phyloP scores from a whole-genome alignment of 2,329 filamentous ascomycete species.

The Penicillium paneum region DNA sequence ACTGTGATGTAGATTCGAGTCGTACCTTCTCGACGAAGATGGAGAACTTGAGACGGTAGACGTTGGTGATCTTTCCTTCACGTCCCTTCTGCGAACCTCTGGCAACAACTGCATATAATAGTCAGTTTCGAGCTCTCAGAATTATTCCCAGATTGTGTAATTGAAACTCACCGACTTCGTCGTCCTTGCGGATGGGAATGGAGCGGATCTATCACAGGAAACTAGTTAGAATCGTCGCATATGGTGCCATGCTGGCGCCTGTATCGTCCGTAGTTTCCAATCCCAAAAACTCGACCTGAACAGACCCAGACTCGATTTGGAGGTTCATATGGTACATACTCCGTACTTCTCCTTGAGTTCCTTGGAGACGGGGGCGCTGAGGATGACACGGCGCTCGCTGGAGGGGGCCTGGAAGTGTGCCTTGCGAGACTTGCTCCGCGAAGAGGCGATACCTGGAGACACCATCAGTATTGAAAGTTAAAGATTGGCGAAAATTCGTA shows the following conservation, averaged over 20 bases:
- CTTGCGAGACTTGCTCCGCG: constrained; percentile 98
- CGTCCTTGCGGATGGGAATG: constrained; percentile 96
- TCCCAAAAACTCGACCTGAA: constrained; percentile 7
- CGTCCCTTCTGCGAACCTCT: constrained; percentile 95
- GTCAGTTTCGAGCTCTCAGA: background rate
- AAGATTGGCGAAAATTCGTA: constrained; percentile 8
- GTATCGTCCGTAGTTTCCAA: background rate
- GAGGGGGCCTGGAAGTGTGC: constrained; percentile 96
- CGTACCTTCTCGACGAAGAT: constrained; percentile 85
- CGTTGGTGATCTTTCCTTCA: constrained; percentile 95
- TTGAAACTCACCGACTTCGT: constrained; percentile 62
- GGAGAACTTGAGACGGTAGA: constrained; percentile 97
- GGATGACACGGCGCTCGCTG: constrained; percentile 90
- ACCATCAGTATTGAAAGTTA: constrained; percentile 9
- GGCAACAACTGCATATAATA: constrained; percentile 59
- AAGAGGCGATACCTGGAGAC: constrained; percentile 55
- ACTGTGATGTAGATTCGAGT: background rate
- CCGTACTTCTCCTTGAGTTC: constrained; percentile 99
- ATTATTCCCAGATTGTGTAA: background rate
- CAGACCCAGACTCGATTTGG: constrained; percentile 9
- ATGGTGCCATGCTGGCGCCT: background rate
- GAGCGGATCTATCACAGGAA: constrained; percentile 67
- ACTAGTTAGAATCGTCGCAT: constrained; percentile 14
- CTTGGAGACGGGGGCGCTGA: constrained; percentile 94
- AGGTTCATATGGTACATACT: constrained; percentile 55